phyloP scores from a whole-genome alignment of 23 red algal species.

The Cyanidium caldarium region DNA sequence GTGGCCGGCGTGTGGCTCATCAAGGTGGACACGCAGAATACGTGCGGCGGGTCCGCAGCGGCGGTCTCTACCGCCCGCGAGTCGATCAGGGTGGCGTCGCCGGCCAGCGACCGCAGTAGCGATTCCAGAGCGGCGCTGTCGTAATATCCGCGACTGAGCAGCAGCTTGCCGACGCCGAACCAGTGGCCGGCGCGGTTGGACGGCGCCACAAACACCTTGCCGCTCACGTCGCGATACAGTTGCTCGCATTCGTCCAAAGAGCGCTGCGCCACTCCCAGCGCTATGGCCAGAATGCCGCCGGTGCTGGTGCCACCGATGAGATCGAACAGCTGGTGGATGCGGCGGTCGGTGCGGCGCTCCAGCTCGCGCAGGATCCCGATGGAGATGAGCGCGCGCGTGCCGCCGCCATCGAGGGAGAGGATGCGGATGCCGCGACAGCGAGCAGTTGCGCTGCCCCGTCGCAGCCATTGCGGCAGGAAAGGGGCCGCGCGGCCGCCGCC shows the following conservation, averaged over 20 bases:
- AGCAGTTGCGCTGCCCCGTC: neutral
- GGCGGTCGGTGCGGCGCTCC: slow-evolving; percentile 10
- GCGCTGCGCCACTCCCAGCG: slow-evolving; percentile 8
- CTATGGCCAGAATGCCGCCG: slow-evolving; percentile 22
- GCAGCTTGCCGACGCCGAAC: slow-evolving; percentile 1
- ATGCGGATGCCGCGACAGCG: slow-evolving; percentile 11
- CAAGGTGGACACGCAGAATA: slow-evolving; percentile 27
- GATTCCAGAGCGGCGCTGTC: slow-evolving; percentile 13
- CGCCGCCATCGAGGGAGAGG: slow-evolving; percentile 29
- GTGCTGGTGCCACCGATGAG: slow-evolving; percentile 22
- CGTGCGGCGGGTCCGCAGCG: slow-evolving; percentile 6
- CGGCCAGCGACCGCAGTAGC: neutral
- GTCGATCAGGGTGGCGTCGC: slow-evolving; percentile 7
- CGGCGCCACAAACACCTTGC: slow-evolving; percentile 9
- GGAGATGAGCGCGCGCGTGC: slow-evolving; percentile 19
- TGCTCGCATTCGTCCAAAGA: slow-evolving; percentile 24
- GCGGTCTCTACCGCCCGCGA: neutral
- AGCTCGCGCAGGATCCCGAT: slow-evolving; percentile 17
- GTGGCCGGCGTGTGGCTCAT: neutral
- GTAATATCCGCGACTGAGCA: slow-evolving; percentile 27
- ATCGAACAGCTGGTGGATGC: slow-evolving; percentile 25
- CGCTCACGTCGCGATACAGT: slow-evolving; percentile 11
- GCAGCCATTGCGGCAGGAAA: neutral
- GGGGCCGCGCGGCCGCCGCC: neutral
- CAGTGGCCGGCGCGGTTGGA: slow-evolving; percentile 9